Percentiles rank a stretch among this genome's conserved stretches.
phyloP scores from a whole-genome alignment of 1,284 basidiomycete genomes.

The Ganoderma boninense region DNA sequence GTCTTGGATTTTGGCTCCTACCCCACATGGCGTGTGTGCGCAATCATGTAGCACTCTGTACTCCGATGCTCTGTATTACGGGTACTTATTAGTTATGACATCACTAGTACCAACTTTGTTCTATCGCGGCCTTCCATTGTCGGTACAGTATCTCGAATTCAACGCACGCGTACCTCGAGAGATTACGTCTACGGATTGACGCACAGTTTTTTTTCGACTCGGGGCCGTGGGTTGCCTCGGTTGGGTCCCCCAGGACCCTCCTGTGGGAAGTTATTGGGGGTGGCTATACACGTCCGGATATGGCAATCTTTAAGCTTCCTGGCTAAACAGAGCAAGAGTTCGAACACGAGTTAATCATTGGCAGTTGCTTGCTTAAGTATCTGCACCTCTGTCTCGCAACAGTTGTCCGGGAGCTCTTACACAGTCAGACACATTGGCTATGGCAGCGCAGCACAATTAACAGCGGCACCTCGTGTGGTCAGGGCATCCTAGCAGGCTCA shows the following conservation, averaged over 20 bases:
- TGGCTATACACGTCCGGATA: constrained; percentile 7
- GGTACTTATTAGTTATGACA: constrained; percentile 17
- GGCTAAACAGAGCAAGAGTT: not conserved
- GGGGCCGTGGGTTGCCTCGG: not conserved
- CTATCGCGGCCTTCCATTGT: not conserved
- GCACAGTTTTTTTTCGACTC: not conserved
- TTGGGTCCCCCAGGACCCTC: not conserved
- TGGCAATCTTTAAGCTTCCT: constrained; percentile 14
- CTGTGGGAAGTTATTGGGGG: not conserved
- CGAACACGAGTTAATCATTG: not conserved
- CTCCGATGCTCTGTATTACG: constrained; percentile 22
- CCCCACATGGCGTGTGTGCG: constrained; percentile 28
- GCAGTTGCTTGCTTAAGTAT: not conserved
- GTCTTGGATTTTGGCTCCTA: constrained; percentile 19
- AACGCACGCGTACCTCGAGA: not conserved
- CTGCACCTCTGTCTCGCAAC: not conserved
- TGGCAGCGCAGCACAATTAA: not conserved
- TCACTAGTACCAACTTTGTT: constrained; percentile 11
- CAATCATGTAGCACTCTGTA: constrained; percentile 30
- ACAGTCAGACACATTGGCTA: not conserved
- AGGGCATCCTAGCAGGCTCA: not conserved
- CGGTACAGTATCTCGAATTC: not conserved
- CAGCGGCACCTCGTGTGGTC: not conserved
- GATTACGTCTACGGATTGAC: not conserved
- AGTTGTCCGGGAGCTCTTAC: not conserved